A percentile compares a stretch with the other conserved stretches of the same genome.
Conservation (phyloP, 768 basidiomycete genomes). For the Rhizopogon vesiculosus region DNA sequence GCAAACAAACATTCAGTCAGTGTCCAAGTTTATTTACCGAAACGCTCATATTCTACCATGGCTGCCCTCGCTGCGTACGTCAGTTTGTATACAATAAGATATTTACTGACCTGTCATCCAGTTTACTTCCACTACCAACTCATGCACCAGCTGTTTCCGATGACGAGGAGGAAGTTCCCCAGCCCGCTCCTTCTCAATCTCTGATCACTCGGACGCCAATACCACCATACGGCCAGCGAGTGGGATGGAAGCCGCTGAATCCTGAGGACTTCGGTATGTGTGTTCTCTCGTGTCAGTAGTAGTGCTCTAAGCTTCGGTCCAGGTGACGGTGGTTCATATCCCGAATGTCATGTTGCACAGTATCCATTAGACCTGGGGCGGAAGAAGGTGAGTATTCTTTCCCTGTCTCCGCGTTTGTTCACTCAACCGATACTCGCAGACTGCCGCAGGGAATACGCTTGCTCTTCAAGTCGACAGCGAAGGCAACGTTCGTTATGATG, state of each 20-base stretch:
- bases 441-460: slow-evolving; percentile 88
- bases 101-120: slow-evolving; percentile 23
- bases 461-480: slow-evolving; percentile 96
- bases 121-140: slow-evolving; percentile 65
- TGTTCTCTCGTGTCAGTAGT: slow-evolving; percentile 1
- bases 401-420: background rate
- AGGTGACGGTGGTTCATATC: slow-evolving; percentile 86
- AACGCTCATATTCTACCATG: slow-evolving; percentile 33
- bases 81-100: background rate
- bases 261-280: slow-evolving; percentile 78
- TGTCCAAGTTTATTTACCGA: background rate
- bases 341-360: slow-evolving; percentile 96
- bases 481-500: slow-evolving; percentile 96
- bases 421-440: slow-evolving; percentile 36
- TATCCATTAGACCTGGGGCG: slow-evolving; percentile 94
- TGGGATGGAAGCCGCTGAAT: slow-evolving; percentile 81
- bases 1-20: slow-evolving; percentile 5
- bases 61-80: slow-evolving; percentile 77
- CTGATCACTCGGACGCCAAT: slow-evolving; percentile 49
- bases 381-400: slow-evolving; percentile 68
- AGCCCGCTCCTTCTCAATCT: slow-evolving; percentile 26
- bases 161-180: slow-evolving; percentile 53
- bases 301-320: slow-evolving; percentile 7
- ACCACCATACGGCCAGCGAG: slow-evolving; percentile 84
- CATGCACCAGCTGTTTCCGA: slow-evolving; percentile 49